Evolutionary conservation across 1,139 yeast genomes (phyloP), one percentile per base, ranked within the genome.

Genomic region (Ashbya aceris): DNA sequence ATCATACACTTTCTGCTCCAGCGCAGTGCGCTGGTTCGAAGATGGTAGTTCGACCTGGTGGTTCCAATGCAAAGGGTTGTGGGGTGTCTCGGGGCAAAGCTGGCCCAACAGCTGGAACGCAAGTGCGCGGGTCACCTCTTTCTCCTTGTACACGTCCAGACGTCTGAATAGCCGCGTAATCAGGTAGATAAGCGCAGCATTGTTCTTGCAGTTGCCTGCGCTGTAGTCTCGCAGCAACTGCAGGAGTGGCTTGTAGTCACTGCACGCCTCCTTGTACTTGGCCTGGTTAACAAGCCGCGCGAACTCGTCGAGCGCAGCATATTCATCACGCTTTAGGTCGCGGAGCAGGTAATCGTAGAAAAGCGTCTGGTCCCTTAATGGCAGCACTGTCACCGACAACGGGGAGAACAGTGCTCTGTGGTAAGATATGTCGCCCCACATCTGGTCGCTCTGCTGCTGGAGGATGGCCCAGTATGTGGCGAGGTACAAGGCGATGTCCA

Each of bases 381-480:
- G 64, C 23, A 56, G 39, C 2, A 56, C 48, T 8, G 58, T 54
- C 8, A 58, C 60, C 0, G 62, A 51, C 4, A 54, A 44, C 7
- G 64, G 64, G 7, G 55, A 46, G 13, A 55, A 40, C 11, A 53
- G 38, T 11, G 59, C 56, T 30, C 46, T 41, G 41, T 52, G 57
- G 9, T 39, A 33, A n/a, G 54, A 51, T 3, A 59, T 45, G 13
- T 49, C 46, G 4, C 61, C 62, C 62, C 62, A 59, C 31, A 58
- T 37, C 27, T 55, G 51, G 8, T 41, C 42, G n/a, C 47, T 43
- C 36, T 58, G 62, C 40, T 58, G 62, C 28, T 52, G 53, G 30
- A 43, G 33, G 3, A 59, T 29, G 2, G 55, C 59, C 57, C 61
- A 53, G 40, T 52, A 56, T 7, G 53, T 52, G 6, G 62, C 53